Evolutionary conservation across 2,329 filamentous ascomycete genomes (phyloP).

Genomic region (Clarireedia homoeocarpa): DNA sequence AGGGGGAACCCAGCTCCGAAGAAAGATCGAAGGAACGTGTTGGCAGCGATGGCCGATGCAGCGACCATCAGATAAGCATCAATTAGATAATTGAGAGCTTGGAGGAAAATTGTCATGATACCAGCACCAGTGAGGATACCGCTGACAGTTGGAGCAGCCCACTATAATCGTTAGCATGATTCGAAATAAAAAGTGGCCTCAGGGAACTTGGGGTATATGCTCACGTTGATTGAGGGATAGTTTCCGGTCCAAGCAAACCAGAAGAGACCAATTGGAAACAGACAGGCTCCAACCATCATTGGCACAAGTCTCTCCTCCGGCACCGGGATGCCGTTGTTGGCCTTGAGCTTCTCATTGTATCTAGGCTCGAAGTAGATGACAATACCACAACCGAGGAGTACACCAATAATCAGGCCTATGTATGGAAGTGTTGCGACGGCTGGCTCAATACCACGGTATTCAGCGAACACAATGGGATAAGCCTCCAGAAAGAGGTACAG

Average conservation of each 20-base stretch:
- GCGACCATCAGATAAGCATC: slow-evolving; percentile 18
- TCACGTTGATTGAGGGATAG: slow-evolving; percentile 31
- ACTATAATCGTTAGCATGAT: slow-evolving; percentile 4
- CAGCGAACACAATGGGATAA: slow-evolving; percentile 40
- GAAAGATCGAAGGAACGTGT: slow-evolving; percentile 16
- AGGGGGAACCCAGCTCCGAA: slow-evolving; percentile 18
- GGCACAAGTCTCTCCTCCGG: slow-evolving; percentile 34
- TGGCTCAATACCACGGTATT: slow-evolving; percentile 25
- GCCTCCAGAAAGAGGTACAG: slow-evolving; percentile 43
- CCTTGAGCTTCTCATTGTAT: slow-evolving; percentile 46
- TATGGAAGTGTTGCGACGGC: slow-evolving; percentile 32
- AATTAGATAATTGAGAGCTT: slow-evolving; percentile 16
- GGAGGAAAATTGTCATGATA: slow-evolving; percentile 50
- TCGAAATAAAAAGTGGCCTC: background rate
- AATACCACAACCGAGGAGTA: slow-evolving; percentile 61
- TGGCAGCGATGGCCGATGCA: slow-evolving; percentile 18
- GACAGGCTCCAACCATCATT: slow-evolving; percentile 34
- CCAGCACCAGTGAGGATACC: slow-evolving; percentile 50
- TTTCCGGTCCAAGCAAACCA: slow-evolving; percentile 34
- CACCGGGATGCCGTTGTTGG: slow-evolving; percentile 26
- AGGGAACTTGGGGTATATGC: background rate
- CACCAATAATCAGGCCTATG: slow-evolving; percentile 39
- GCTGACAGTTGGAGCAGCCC: slow-evolving; percentile 16
- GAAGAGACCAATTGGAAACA: slow-evolving; percentile 30
- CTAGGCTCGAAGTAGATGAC: slow-evolving; percentile 53